Conservation (phyloP, 1,284 basidiomycete species). For the Moesziomyces aphidis region DNA sequence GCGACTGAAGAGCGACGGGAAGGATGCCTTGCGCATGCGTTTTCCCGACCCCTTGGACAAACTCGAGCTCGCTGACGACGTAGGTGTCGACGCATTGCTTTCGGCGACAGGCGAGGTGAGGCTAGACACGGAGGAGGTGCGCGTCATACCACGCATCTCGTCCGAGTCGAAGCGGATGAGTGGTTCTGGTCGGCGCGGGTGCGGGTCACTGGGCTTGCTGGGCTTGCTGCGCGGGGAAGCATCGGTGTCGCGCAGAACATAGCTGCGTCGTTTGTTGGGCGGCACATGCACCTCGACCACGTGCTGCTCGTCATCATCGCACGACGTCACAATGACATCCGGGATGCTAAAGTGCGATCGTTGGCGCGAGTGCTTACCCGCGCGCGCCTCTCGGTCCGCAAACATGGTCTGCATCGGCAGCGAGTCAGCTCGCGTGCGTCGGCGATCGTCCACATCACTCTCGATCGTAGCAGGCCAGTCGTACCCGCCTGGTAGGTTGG, state of each 20-base stretch:
- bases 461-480: conserved; percentile 3
- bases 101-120: conserved; percentile 5
- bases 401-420: conserved; percentile 9
- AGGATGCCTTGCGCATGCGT: conserved; percentile 26
- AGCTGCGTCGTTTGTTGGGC: conserved; percentile 39
- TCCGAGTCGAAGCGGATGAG: conserved; percentile 25
- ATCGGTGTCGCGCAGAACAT: conserved; percentile 17
- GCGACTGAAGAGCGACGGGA: conserved; percentile 45
- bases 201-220: background rate
- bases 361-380: conserved; percentile 29
- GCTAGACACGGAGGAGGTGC: conserved; percentile 13
- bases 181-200: conserved; percentile 14
- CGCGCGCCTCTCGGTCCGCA: background rate
- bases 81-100: background rate
- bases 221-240: background rate
- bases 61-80: conserved; percentile 28
- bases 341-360: conserved; percentile 60
- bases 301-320: conserved; percentile 51
- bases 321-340: conserved; percentile 56
- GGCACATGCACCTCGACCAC: conserved; percentile 48
- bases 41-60: conserved; percentile 21
- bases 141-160: conserved; percentile 22
- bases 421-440: conserved; percentile 15
- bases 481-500: conserved; percentile 5
- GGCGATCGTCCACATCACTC: background rate